Percentiles rank a stretch among this genome's conserved stretches.
These are phyloP conservation scores for Cruciata laevipes DNA, from an alignment of 257 asterid species.

Conservation along the genomic window DNA sequence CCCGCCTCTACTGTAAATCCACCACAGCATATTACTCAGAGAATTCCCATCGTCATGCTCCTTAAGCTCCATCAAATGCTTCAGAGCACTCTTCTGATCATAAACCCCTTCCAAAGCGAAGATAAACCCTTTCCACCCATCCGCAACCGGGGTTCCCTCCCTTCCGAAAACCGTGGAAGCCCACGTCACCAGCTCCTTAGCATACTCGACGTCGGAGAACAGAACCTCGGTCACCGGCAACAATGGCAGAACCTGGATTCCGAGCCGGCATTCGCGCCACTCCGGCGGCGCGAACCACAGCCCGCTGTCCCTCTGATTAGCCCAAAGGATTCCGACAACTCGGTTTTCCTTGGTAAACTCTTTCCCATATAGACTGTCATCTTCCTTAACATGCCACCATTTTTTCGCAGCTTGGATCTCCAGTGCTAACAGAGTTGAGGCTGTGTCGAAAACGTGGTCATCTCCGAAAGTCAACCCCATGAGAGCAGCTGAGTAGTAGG, in stretches of 20 bases:
- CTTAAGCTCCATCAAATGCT: slow-evolving; percentile 35
- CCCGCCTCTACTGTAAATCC: slow-evolving; percentile 35
- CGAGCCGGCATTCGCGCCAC: slow-evolving; percentile 76
- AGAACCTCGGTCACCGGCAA: slow-evolving; percentile 67
- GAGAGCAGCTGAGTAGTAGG: slow-evolving; percentile 86
- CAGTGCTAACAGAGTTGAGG: slow-evolving; percentile 57
- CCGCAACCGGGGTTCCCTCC: slow-evolving; percentile 65
- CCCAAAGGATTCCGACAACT: slow-evolving; percentile 82
- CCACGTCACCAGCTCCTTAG: slow-evolving; percentile 65
- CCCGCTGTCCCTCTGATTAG: slow-evolving; percentile 72
- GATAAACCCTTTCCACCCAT: slow-evolving; percentile 91
- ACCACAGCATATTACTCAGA: slow-evolving; percentile 72
- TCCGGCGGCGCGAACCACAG: slow-evolving; percentile 91
- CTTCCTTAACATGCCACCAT: slow-evolving; percentile 86
- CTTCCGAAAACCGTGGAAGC: slow-evolving; percentile 56
- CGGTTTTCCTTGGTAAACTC: slow-evolving; percentile 60
- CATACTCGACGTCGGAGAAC: slow-evolving; percentile 56
- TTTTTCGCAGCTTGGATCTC: slow-evolving; percentile 76
- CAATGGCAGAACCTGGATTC: slow-evolving; percentile 76
- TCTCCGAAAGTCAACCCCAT: slow-evolving; percentile 93
- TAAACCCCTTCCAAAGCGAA: slow-evolving; percentile 72
- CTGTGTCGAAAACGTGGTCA: slow-evolving; percentile 59
- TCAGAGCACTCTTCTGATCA: slow-evolving; percentile 49
- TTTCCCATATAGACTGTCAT: slow-evolving; percentile 34
- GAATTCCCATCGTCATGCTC: slow-evolving; percentile 88